These are phyloP conservation scores for Skeletonema potamos DNA, from an alignment of 108 stramenopile genomes.

Conservation along the genomic window DNA sequence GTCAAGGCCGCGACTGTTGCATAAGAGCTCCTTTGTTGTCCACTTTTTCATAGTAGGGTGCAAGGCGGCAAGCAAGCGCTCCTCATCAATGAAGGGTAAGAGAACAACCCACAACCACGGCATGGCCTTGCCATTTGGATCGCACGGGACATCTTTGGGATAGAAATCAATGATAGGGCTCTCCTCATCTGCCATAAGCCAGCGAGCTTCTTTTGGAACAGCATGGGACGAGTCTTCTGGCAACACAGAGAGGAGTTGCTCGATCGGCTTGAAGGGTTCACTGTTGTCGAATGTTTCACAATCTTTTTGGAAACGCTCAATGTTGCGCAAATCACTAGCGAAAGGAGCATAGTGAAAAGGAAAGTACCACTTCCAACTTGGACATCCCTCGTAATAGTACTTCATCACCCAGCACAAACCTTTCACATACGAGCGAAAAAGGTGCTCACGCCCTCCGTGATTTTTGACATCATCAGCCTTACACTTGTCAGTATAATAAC, in stretches of 20 bases:
- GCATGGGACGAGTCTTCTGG: slow-evolving; percentile 94
- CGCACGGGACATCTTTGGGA: slow-evolving; percentile 90
- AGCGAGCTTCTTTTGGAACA: slow-evolving; percentile 87
- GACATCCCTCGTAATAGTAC: slow-evolving; percentile 95
- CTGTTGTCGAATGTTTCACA: slow-evolving; percentile 75
- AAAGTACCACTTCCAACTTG: slow-evolving; percentile 98
- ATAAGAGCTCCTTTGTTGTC: slow-evolving; percentile 74
- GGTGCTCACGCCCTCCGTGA: slow-evolving; percentile 86
- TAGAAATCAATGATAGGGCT: slow-evolving; percentile 98
- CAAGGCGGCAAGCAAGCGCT: slow-evolving; percentile 82
- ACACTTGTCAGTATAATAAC: slow-evolving; percentile 96
- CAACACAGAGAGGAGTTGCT: slow-evolving; percentile 97
- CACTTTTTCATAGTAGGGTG: slow-evolving; percentile 85
- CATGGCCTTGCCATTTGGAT: slow-evolving; percentile 99
- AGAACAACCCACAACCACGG: slow-evolving; percentile 99
- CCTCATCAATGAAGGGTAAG: slow-evolving; percentile 98
- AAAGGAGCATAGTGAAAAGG: slow-evolving; percentile 99
- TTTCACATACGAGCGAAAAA: slow-evolving; percentile 93
- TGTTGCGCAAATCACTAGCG: slow-evolving; percentile 95
- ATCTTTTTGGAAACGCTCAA: slow-evolving; percentile 85
- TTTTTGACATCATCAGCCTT: slow-evolving; percentile 92
- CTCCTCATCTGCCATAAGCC: slow-evolving; percentile 90
- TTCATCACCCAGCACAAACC: slow-evolving; percentile 99
- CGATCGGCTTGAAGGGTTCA: slow-evolving; percentile 94
- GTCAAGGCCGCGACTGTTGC: slow-evolving; percentile 81